Evolutionary conservation across 2,329 filamentous ascomycete genomes (phyloP), one percentile per base, ranked within the genome.

Genomic region (Xylaria hypoxylon): DNA sequence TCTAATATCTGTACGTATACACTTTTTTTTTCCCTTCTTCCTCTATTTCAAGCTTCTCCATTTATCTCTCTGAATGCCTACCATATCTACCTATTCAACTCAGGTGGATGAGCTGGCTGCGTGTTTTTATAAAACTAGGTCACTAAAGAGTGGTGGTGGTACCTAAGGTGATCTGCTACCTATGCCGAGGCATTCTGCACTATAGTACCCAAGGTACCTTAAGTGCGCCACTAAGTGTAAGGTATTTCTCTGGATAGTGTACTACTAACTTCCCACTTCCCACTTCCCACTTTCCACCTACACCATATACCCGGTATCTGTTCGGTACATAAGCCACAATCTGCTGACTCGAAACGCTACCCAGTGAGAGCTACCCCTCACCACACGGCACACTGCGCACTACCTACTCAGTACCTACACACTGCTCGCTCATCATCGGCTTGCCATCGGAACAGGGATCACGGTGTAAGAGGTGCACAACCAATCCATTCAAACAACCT

Each of bases 311-410:
- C 48, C 33, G 11, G 17, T 8, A 7, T 31, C 26, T 33, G 11
- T 7, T 26, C n/a, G 48, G 31, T 40, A 53, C 51, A 26, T 55
- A 55, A 40, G 51, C 51, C 51, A 55, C 51, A 40, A 40, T 17
- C 51, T 55, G 51, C 51, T 55, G 33, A 55, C 50, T 38, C 28
- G 28, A 35, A 38, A 24, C 19, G 24, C 28, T 31, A 26, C 28
- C 48, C 48, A 52, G 48, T 52, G 35, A 38, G 35, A 53, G 60
- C 70, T 71, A 65, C 72, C 71, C 71, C 72, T 71, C 71, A 59
- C 52, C 63, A 15, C 35, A 15, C 35, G 15, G 11, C 31, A 33
- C 31, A 33, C 31, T 33, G 31, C 31, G n/a, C n/a, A n/a, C n/a
- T n/a, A n/a, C n/a, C n/a, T n/a, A n/a, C n/a, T n/a, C n/a, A n/a